Base-by-base conservation (phyloP, 73 alveolate species). In the Effrenium voratum region DNA sequence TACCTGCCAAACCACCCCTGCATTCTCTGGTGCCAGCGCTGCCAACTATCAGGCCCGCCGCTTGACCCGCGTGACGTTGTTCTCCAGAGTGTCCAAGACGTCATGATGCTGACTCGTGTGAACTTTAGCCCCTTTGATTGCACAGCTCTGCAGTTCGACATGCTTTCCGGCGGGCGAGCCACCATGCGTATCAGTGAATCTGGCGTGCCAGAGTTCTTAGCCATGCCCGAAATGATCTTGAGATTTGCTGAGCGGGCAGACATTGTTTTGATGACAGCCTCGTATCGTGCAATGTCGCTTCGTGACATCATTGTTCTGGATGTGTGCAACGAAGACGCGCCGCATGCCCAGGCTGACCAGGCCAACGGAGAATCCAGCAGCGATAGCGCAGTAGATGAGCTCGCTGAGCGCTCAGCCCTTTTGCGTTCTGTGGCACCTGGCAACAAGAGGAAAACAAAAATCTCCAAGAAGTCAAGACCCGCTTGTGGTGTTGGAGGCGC, bases 91-190 rank as follows among this genome's bases (percentile, higher is more conserved):
- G 12, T 72, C 0, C 34, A 16, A 32, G 82, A 72, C 30, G 0
- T 72, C 16, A 44, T 36, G n/a, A 15, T 72, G 34, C 2, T 72
- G 82, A 32, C 34, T 8, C 45, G 82, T 2, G 49, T 72, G 45
- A 12, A 44, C 0, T 87, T 87, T 75, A 28, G 40, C 1, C 95
- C 95, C 8, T 87, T 87, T 34, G 95, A 87, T n/a, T 40, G 57
- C 32, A 87, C 95, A 6, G 83, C 95, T 0, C 30, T 44, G 5
- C 72, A 43, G 28, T 2, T 60, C 72, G 59, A 75, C 13, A 75
- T 52, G 57, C 19, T 12, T 41, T 3, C 70, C 22, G 3, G 8
- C 28, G 66, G 24, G 46, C 16, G 55, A 15, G n/a, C 90, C 46
- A 28, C 19, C 63, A 52, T 12, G 4, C 5, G 90, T 68, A 44